Evolutionary conservation across 2,329 filamentous ascomycete species (phyloP).

Genomic region (Capronia coronata): DNA sequence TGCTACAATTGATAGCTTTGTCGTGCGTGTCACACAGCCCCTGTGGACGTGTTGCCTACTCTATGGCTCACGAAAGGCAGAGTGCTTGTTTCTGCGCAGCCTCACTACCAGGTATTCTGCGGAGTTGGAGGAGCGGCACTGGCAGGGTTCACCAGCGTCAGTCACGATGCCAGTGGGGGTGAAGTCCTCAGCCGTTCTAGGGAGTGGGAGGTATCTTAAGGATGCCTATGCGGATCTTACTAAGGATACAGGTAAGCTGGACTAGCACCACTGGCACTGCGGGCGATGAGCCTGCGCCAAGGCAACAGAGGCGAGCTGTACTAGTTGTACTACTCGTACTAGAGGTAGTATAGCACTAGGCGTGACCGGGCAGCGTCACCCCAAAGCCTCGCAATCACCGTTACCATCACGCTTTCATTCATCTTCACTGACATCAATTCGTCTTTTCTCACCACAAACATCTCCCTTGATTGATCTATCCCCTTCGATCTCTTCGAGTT

Average conservation of each 20-base stretch:
- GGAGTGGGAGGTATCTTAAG: too few relatives aligned
- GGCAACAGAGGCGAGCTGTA: not conserved
- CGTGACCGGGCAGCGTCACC: slow-evolving; percentile 17
- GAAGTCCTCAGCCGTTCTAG: not conserved
- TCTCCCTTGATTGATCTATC: not conserved
- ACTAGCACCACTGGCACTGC: too few relatives aligned
- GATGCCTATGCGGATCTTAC: too few relatives aligned
- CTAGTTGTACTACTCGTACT: too few relatives aligned
- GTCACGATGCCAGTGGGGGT: not conserved
- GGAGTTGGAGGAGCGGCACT: not conserved
- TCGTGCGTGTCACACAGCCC: slow-evolving; percentile 19
- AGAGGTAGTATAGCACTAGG: slow-evolving; percentile 1
- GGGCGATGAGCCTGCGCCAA: too few relatives aligned
- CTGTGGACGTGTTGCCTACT: slow-evolving; percentile 17
- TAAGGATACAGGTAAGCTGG: too few relatives aligned
- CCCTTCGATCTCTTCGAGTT: not conserved
- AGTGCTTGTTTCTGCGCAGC: slow-evolving; percentile 6
- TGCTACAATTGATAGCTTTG: not conserved
- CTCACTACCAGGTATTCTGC: slow-evolving; percentile 12
- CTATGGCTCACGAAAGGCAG: slow-evolving; percentile 11
- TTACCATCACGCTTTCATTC: not conserved
- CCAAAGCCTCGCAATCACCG: slow-evolving; percentile 1
- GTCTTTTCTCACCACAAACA: not conserved
- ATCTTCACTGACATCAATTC: too few relatives aligned
- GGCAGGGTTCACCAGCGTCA: too few relatives aligned